Conservation (phyloP, 768 basidiomycete species). For the Sporobolomyces pararoseus region DNA sequence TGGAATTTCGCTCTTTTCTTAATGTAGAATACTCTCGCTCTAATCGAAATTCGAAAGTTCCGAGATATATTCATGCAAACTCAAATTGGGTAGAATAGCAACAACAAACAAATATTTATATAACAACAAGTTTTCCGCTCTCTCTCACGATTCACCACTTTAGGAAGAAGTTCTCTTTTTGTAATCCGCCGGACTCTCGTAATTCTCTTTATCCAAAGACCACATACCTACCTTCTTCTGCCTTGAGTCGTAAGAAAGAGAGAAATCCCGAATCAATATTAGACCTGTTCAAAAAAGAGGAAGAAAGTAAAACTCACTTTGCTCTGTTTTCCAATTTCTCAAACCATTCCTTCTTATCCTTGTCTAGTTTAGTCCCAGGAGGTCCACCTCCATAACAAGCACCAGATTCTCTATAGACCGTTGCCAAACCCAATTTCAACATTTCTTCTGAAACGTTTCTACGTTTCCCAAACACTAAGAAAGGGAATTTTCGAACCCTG, state of each 20-base stretch:
- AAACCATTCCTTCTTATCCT: too few relatives aligned
- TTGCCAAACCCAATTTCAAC: conserved; percentile 21
- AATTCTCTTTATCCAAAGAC: conserved; percentile 53
- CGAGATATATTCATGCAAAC: too few relatives aligned
- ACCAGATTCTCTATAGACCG: conserved; percentile 58
- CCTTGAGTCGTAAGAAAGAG: conserved; percentile 55
- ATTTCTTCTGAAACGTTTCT: not conserved
- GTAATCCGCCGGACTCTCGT: conserved; percentile 73
- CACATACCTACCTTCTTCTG: conserved; percentile 69
- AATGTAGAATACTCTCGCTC: too few relatives aligned
- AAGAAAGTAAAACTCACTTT: conserved; percentile 54
- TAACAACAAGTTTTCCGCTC: too few relatives aligned
- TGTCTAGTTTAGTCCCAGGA: too few relatives aligned
- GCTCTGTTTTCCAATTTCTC: conserved; percentile 63
- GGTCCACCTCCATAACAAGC: conserved; percentile 60
- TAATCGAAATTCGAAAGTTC: too few relatives aligned
- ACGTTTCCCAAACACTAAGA: not conserved
- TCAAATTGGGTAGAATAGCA: too few relatives aligned
- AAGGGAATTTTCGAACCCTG: not conserved
- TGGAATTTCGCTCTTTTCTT: too few relatives aligned
- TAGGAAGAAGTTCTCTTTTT: conserved; percentile 58
- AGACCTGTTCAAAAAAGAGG: not conserved
- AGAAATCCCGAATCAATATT: not conserved
- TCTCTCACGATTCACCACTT: too few relatives aligned
- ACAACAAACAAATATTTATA: too few relatives aligned